Evolutionary conservation across 192 early-diverging fungal species (phyloP).

Genomic region (Rhizoclosmatium globosum): DNA sequence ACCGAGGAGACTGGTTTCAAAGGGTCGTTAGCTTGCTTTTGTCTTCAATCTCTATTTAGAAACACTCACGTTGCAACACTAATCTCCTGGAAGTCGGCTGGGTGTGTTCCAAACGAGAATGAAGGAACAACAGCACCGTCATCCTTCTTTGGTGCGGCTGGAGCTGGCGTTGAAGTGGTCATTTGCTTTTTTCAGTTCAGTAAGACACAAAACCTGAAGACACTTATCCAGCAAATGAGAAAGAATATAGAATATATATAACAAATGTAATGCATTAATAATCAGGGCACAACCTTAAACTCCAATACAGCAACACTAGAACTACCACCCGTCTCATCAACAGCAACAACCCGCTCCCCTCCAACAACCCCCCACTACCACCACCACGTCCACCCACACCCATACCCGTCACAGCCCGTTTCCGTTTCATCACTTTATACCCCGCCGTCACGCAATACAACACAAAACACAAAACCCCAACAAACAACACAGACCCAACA

Average conservation of each 20-base stretch:
- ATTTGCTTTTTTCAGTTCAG: background rate
- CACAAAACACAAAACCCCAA: conserved; percentile 1
- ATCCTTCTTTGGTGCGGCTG: background rate
- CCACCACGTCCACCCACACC: background rate
- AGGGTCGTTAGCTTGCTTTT: no score
- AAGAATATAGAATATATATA: background rate
- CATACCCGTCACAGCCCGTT: background rate
- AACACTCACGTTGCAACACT: conserved; percentile 25
- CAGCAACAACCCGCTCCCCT: background rate
- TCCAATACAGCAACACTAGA: background rate
- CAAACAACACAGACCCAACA: conserved; percentile 20
- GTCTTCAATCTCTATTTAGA: no score
- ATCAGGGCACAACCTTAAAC: conserved; percentile 14
- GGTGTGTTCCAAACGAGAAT: conserved; percentile 29
- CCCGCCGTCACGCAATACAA: background rate
- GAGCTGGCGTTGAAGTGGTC: background rate
- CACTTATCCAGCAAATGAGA: background rate
- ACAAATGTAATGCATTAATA: background rate
- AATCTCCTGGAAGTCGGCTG: conserved; percentile 20
- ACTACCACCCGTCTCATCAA: background rate
- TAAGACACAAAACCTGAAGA: background rate
- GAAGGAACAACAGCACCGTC: background rate
- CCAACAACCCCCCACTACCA: background rate
- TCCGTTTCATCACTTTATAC: conserved; percentile 26
- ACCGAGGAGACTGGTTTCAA: conserved; percentile 25